Conservation (phyloP, 345 rosid genomes). For the Ceriops decandra region DNA sequence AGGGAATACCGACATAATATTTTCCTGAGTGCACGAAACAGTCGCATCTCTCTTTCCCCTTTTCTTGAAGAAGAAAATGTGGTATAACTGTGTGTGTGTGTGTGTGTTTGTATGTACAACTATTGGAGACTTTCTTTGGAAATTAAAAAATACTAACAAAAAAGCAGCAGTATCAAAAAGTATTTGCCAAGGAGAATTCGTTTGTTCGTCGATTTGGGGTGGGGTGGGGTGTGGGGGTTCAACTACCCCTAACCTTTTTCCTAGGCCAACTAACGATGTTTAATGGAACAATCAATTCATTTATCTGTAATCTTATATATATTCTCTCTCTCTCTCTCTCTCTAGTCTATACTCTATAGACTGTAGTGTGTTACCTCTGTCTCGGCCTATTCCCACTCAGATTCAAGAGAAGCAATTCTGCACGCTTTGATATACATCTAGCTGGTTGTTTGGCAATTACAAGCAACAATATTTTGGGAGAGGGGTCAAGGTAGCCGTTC, state of each 20-base stretch:
- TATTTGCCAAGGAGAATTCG: constrained; percentile 11
- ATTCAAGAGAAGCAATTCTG: background rate
- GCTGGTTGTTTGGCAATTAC: too few relatives aligned
- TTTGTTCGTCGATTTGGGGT: constrained; percentile 5
- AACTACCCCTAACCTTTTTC: constrained; percentile 69
- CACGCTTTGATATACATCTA: background rate
- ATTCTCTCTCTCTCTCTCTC: background rate
- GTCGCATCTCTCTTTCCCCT: background rate
- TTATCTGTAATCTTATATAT: constrained; percentile 16
- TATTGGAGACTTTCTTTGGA: too few relatives aligned
- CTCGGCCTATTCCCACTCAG: background rate
- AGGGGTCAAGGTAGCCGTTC: too few relatives aligned
- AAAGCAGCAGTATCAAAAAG: background rate
- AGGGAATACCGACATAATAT: background rate
- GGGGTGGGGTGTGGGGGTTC: constrained; percentile 39
- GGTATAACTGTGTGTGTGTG: too few relatives aligned
- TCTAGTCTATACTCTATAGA: too few relatives aligned
- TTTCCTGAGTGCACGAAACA: constrained; percentile 8
- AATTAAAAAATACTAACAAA: too few relatives aligned
- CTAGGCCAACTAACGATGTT: constrained; percentile 46
- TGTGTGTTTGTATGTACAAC: too few relatives aligned
- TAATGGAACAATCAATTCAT: constrained; percentile 48
- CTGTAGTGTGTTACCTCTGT: too few relatives aligned
- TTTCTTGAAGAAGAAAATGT: too few relatives aligned
- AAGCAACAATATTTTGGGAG: too few relatives aligned